A percentile compares a stretch with the other conserved stretches of the same genome.
Evolutionary conservation across 805 yeast genomes (phyloP).

Genomic region (Tetrapisispora nanseiensis): DNA sequence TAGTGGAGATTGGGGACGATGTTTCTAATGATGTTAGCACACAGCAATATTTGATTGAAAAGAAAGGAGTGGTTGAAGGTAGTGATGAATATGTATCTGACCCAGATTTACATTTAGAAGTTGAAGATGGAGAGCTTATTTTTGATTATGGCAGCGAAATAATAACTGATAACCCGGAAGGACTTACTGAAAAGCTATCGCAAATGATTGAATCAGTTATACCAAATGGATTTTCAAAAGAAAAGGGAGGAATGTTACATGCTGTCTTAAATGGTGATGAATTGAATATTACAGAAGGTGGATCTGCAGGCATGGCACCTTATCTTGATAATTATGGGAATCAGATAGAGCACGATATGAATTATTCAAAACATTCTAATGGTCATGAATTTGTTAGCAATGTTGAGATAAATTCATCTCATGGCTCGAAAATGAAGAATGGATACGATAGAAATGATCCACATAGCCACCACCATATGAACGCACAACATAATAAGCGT

Average conservation of each 20-base stretch:
- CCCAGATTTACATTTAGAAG: slow-evolving; percentile 20
- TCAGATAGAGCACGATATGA: slow-evolving; percentile 5
- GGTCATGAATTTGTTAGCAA: slow-evolving; percentile 3
- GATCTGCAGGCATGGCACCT: not conserved
- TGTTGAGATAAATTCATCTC: not conserved
- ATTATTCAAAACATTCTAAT: slow-evolving; percentile 7
- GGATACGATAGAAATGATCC: not conserved
- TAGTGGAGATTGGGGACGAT: not conserved
- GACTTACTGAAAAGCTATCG: slow-evolving; percentile 21
- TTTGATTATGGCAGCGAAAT: slow-evolving; percentile 26
- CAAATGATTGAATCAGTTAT: slow-evolving; percentile 25
- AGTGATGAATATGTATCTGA: slow-evolving; percentile 6
- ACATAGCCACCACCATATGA: not conserved
- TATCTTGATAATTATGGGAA: slow-evolving; percentile 3
- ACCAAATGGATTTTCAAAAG: slow-evolving; percentile 22
- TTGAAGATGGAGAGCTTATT: slow-evolving; percentile 23
- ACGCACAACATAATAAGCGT: not conserved
- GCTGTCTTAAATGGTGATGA: slow-evolving; percentile 22
- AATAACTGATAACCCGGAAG: slow-evolving; percentile 18
- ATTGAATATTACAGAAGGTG: slow-evolving; percentile 16
- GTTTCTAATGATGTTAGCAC: not conserved
- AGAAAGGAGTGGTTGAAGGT: not conserved
- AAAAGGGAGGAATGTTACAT: slow-evolving; percentile 19
- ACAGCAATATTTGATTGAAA: not conserved
- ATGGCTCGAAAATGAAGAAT: not conserved